phyloP scores from a whole-genome alignment of 2,329 filamentous ascomycete genomes.

The Ustulina deusta region DNA sequence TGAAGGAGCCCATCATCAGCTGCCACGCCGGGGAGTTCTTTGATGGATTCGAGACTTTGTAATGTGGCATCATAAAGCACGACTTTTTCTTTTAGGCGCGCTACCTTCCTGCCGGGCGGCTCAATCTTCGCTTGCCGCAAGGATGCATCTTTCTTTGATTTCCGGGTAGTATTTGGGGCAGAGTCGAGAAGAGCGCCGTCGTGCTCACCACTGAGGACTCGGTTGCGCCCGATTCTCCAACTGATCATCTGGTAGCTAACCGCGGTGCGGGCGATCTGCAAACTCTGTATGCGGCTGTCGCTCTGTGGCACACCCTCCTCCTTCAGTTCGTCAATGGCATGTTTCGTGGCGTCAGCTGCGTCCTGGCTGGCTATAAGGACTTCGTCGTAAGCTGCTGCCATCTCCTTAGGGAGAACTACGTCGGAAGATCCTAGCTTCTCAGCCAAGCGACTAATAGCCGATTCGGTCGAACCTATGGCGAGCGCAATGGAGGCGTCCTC shows the following conservation, averaged over 20 bases:
- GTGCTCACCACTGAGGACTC: conserved; percentile 83
- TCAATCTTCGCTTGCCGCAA: conserved; percentile 61
- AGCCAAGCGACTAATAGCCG: conserved; percentile 63
- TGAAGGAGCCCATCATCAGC: conserved; percentile 80
- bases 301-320: conserved; percentile 86
- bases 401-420: conserved; percentile 69
- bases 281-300: conserved; percentile 87
- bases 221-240: conserved; percentile 93
- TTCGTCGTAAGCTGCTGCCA: conserved; percentile 89
- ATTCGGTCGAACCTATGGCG: conserved; percentile 77
- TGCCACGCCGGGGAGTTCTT: conserved; percentile 89
- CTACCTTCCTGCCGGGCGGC: conserved; percentile 79
- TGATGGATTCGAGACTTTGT: conserved; percentile 90
- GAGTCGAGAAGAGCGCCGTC: conserved; percentile 77
- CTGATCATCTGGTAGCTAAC: conserved; percentile 95
- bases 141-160: conserved; percentile 65
- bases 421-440: conserved; percentile 60
- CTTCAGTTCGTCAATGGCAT: conserved; percentile 89
- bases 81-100: conserved; percentile 84
- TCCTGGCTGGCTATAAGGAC: conserved; percentile 93
- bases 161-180: conserved; percentile 58
- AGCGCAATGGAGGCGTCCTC: conserved; percentile 93
- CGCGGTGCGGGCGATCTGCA: conserved; percentile 92
- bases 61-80: conserved; percentile 92
- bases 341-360: conserved; percentile 91